Evolutionary conservation across 257 asterid genomes (phyloP), one percentile per base, ranked within the genome.

Genomic region (Ophiorrhiza pumila): DNA sequence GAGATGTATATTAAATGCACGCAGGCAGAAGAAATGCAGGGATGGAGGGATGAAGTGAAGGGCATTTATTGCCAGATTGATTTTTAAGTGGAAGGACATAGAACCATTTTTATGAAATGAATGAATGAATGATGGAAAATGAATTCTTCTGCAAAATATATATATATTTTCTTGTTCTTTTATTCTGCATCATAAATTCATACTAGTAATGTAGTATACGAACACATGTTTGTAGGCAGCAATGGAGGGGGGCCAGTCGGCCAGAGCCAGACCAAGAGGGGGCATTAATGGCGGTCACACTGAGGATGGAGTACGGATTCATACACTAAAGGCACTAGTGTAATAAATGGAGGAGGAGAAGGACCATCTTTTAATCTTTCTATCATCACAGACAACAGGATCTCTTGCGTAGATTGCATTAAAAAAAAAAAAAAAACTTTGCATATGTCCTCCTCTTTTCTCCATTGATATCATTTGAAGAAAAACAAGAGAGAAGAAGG

Each of bases 1-100:
- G 25, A 39, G 5, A 47, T 25, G 17, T 23, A 42, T 20, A 74
- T 55, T 77, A 59, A 72, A 72, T 77, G 55, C 62, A 20, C n/a
- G n/a, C 12, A 6, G 52, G 50, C 50, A 52, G 65, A n/a, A 52
- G 73, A 47, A 71, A 71, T 77, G 63, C 72, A 66, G 27, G 25
- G 32, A 25, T 18, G 39, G 46, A 32, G 60, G 59, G 50, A 72
- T 57, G 62, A 25, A 71, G 77, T 20, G 73, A 56, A 59, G 57
- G 41, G 78, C 73, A 74, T 66, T 74, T 18, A 74, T 66, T 74
- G 27, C 61, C 68, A 66, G 68, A 74, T 74, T 56, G 68, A 66
- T 50, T 64, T 45, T 67, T 65, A 55, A 53, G 72, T 39, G 43
- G 64, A 53, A 65, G 60, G 72, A 65, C 67, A 53, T 7, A 41